A percentile compares a stretch with the other conserved stretches of the same genome.
These are phyloP conservation scores for Hymenoscyphus fructigenus DNA, from an alignment of 2,329 filamentous ascomycete species.

Conservation along the genomic window DNA sequence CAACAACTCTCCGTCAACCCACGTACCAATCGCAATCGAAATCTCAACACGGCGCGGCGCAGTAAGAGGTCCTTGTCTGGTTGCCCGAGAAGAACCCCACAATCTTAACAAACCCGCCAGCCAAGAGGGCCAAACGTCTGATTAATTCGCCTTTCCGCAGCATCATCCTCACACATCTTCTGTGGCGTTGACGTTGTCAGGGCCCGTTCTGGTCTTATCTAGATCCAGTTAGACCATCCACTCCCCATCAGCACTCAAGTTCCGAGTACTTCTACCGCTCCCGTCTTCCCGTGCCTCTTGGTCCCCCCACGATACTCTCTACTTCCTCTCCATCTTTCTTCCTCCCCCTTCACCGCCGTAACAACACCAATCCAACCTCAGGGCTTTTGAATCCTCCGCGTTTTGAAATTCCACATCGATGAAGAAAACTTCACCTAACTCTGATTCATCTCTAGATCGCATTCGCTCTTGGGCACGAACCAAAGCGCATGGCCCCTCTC, in stretches of 20 bases:
- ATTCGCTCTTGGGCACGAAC: conserved; percentile 55
- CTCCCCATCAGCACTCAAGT: not conserved
- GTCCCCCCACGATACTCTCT: not conserved
- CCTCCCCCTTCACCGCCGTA: not conserved
- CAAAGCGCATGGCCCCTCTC: conserved; percentile 53
- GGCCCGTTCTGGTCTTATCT: not conserved
- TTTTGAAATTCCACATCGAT: conserved; percentile 47
- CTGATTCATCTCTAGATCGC: conserved; percentile 53
- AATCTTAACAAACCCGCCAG: not conserved
- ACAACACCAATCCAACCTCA: not conserved
- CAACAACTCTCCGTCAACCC: not conserved
- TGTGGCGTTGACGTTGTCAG: not conserved
- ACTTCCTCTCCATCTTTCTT: not conserved
- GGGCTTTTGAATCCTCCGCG: conserved; percentile 4
- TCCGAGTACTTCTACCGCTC: conserved; percentile 6
- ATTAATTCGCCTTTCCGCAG: not conserved
- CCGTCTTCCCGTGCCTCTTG: not conserved
- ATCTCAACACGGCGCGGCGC: not conserved
- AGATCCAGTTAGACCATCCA: not conserved
- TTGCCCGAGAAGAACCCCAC: not conserved
- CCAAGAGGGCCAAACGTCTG: not conserved
- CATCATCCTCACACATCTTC: not conserved
- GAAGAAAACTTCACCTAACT: conserved; percentile 58
- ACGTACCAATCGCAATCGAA: not conserved
- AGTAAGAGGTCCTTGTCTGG: not conserved